These are phyloP conservation scores for Penicillium sclerotiorum DNA, from an alignment of 2,329 filamentous ascomycete species.

Conservation along the genomic window DNA sequence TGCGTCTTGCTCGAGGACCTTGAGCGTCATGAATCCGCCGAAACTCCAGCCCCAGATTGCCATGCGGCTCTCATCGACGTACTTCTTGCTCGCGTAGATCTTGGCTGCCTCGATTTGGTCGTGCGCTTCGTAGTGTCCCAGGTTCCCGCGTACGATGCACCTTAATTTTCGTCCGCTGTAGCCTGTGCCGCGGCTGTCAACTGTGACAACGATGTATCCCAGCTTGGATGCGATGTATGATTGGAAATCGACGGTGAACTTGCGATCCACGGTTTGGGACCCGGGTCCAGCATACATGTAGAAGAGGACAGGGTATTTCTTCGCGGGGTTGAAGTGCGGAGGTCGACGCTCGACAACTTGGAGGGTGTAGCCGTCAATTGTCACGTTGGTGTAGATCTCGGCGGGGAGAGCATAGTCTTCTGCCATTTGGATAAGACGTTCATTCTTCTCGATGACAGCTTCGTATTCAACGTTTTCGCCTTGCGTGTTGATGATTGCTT, in stretches of 20 bases:
- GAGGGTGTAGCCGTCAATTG: conserved; percentile 75
- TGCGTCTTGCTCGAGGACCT: conserved; percentile 88
- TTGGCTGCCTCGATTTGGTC: conserved; percentile 92
- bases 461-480: conserved; percentile 67
- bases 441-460: conserved; percentile 77
- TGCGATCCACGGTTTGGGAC: conserved; percentile 84
- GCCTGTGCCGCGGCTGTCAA: conserved; percentile 91
- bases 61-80: conserved; percentile 79
- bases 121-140: conserved; percentile 80
- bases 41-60: conserved; percentile 99
- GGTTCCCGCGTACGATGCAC: conserved; percentile 77
- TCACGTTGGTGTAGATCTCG: conserved; percentile 78
- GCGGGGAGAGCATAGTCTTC: conserved; percentile 79
- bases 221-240: conserved; percentile 81
- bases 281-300: conserved; percentile 91
- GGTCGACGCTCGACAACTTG: conserved; percentile 83
- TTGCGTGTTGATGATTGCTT: conserved; percentile 84
- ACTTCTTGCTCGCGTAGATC: conserved; percentile 76
- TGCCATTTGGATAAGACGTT: conserved; percentile 67
- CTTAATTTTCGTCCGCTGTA: conserved; percentile 83
- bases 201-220: conserved; percentile 91
- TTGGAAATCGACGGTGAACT: conserved; percentile 85
- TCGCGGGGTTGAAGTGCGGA: conserved; percentile 80
- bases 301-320: conserved; percentile 92
- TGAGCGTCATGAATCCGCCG: conserved; percentile 91